These are phyloP conservation scores for Fusarium penzigii DNA, from an alignment of 2,329 filamentous ascomycete genomes.

Conservation along the genomic window DNA sequence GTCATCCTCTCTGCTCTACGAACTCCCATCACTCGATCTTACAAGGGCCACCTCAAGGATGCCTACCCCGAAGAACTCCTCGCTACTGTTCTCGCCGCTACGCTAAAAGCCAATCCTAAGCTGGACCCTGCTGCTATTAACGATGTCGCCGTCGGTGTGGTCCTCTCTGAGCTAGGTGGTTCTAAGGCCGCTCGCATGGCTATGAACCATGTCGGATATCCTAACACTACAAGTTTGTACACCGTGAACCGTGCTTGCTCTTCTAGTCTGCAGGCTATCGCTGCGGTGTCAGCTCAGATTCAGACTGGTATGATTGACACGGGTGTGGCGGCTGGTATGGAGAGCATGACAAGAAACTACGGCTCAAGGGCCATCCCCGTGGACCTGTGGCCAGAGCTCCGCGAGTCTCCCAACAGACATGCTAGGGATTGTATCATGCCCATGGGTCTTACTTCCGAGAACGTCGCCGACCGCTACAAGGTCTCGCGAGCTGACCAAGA, in stretches of 20 bases:
- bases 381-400: conserved; percentile 74
- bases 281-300: conserved; percentile 73
- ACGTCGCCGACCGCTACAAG: conserved; percentile 77
- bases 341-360: conserved; percentile 95
- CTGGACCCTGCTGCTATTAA: conserved; percentile 67
- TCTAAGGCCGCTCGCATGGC: conserved; percentile 91
- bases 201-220: conserved; percentile 78
- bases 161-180: conserved; percentile 87
- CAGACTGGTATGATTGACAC: conserved; percentile 69
- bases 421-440: conserved; percentile 88
- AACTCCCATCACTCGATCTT: conserved; percentile 80
- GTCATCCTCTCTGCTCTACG: conserved; percentile 90
- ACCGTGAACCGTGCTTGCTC: conserved; percentile 89
- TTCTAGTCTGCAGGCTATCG: conserved; percentile 75
- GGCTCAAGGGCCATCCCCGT: conserved; percentile 81
- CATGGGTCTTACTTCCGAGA: conserved; percentile 90
- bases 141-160: conserved; percentile 84
- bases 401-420: conserved; percentile 63
- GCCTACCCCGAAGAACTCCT: conserved; percentile 91
- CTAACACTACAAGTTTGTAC: conserved; percentile 72
- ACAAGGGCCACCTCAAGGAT: conserved; percentile 82
- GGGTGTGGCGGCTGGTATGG: conserved; percentile 87
- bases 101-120: conserved; percentile 64
- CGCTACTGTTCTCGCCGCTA: conserved; percentile 54
- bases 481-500: conserved; percentile 79